Conservation (phyloP, 306 rosid genomes). For the Lathyrus aphaca region DNA sequence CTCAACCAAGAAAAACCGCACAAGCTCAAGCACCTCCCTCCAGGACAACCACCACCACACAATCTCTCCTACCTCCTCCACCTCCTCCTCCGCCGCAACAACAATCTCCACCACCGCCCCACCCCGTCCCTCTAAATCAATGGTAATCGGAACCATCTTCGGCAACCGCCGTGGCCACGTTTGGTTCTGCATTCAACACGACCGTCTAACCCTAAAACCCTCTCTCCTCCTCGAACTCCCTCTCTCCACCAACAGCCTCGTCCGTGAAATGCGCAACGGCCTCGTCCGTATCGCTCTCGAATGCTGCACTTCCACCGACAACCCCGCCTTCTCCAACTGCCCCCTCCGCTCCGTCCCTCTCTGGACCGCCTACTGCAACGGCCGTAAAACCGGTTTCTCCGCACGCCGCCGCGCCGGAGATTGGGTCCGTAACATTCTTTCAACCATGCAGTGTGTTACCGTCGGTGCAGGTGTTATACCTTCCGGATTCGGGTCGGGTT, state of each 20-base stretch:
- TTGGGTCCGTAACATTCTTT: slow-evolving; percentile 54
- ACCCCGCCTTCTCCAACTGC: slow-evolving; percentile 36
- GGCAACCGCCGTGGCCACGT: slow-evolving; percentile 86
- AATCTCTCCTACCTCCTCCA: slow-evolving; percentile 1
- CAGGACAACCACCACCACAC: slow-evolving; percentile 2
- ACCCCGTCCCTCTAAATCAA: slow-evolving; percentile 68
- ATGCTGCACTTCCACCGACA: slow-evolving; percentile 44
- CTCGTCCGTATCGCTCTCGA: slow-evolving; percentile 84
- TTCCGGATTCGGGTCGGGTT: slow-evolving; percentile 47
- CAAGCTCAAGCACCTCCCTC: slow-evolving; percentile 56
- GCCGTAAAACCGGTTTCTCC: slow-evolving; percentile 69
- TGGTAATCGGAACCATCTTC: slow-evolving; percentile 90
- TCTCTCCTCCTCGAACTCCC: slow-evolving; percentile 78
- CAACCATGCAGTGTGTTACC: slow-evolving; percentile 78
- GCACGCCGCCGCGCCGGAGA: slow-evolving; percentile 59
- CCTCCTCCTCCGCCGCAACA: slow-evolving; percentile 47
- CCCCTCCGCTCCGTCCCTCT: slow-evolving; percentile 73
- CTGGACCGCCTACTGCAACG: slow-evolving; percentile 77
- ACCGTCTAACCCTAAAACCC: slow-evolving; percentile 66
- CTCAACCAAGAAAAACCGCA: slow-evolving; percentile 66
- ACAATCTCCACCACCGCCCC: slow-evolving; percentile 5
- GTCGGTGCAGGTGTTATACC: slow-evolving; percentile 91
- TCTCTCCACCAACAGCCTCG: slow-evolving; percentile 68
- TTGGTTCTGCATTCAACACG: slow-evolving; percentile 83
- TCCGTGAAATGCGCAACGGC: slow-evolving; percentile 81